Conservation (phyloP, 176 grass and related monocot species). For the Pontederia paniculata region DNA sequence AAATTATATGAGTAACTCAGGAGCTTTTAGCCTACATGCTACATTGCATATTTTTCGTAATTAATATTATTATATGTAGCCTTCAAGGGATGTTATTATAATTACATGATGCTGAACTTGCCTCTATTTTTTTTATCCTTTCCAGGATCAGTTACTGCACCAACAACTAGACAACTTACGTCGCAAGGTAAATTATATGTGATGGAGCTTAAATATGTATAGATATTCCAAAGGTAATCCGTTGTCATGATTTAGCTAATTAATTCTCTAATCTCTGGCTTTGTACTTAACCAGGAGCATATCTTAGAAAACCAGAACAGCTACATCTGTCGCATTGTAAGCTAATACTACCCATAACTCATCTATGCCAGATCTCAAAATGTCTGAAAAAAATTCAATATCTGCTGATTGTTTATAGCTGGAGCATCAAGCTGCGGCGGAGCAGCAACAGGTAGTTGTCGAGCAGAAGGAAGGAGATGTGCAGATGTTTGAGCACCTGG, state of each 20-base stretch:
- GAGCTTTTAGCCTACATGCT: too few species aligned
- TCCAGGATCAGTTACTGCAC: slow-evolving; percentile 61
- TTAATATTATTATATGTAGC: too few species aligned
- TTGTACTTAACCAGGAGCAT: slow-evolving; percentile 31
- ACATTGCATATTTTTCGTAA: too few species aligned
- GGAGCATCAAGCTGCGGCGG: slow-evolving; percentile 32
- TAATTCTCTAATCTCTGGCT: too few species aligned
- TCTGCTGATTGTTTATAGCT: slow-evolving; percentile 18
- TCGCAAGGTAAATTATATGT: slow-evolving; percentile 39
- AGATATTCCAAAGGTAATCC: too few species aligned
- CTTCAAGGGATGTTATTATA: too few species aligned
- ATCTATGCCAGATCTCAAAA: too few species aligned
- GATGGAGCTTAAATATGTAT: too few species aligned
- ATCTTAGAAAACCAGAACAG: slow-evolving; percentile 71
- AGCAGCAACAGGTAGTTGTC: slow-evolving; percentile 17
- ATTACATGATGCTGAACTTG: background rate
- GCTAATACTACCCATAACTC: too few species aligned
- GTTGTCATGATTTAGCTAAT: too few species aligned
- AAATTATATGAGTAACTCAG: too few species aligned
- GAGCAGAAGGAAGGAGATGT: slow-evolving; percentile 15
- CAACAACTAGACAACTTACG: slow-evolving; percentile 80
- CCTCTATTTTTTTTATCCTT: background rate
- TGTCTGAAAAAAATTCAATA: too few species aligned
- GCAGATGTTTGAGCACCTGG: slow-evolving; percentile 43
- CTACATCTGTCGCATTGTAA: slow-evolving; percentile 56